Base-by-base conservation (phyloP, 805 yeast species). In the Schizosaccharomyces pombe region DNA sequence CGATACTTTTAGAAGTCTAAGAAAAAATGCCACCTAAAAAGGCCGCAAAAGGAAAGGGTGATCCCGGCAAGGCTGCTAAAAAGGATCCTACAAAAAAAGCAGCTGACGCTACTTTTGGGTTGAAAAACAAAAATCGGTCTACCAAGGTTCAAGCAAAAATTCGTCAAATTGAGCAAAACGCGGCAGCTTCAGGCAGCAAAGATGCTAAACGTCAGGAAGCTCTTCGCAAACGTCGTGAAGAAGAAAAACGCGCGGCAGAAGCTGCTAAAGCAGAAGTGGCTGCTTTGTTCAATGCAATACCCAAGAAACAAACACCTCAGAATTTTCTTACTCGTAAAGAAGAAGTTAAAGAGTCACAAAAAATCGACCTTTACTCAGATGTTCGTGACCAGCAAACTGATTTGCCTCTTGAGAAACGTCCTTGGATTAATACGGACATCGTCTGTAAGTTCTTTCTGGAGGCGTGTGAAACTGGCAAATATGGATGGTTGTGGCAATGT, bases 401-500 rank as follows among this genome's bases (percentile, higher is more conserved):
- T 51, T 89, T 97, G 97, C 97, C 91, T 69, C 96, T 89, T 69
- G 96, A 80, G 62, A 91, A 87, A 71, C 77, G 91, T 65, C 76
- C 93, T 26, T 43, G 49, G 49, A 22, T 65, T 74, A 73, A 34
- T 97, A 91, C 99, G 0, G 96, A 89, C 59, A 91, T 76, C 60
- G 84, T 91, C 52, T 91, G 99, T 75, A 91, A 87, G 67, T 78
- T 67, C 68, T 93, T 91, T 70, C 84, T 91, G 60, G 95, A 86
- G 57, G 97, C 98, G 0, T 96, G 91, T 56, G 99, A 91, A 65
- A 85, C 86, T 64, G 91, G 89, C 56, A 89, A 89, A 65, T 91
- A 91, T 65, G 98, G 98, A 64, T 91, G 98, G 98, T 87, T 91
- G 69, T 91, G 98, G 98, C 74, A 75, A 22, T 91, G 98, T 72